These are phyloP conservation scores for Lecanicillium sp. DNA, from an alignment of 2,329 filamentous ascomycete species.

Conservation along the genomic window DNA sequence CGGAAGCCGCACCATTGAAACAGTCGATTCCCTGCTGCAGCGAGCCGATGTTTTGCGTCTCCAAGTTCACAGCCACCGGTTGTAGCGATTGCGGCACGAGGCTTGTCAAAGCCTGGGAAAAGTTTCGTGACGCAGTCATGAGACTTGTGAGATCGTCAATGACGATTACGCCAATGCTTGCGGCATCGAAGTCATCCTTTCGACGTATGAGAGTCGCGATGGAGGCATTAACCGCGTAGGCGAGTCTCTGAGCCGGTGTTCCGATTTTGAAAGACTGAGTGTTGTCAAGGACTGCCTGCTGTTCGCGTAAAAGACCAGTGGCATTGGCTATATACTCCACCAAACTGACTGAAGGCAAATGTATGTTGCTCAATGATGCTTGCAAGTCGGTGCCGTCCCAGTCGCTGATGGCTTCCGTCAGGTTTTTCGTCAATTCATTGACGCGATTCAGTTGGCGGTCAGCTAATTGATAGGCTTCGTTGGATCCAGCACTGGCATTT, in stretches of 20 bases:
- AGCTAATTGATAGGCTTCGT: not conserved
- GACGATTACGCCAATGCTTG: not conserved
- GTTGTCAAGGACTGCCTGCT: not conserved
- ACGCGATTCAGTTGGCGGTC: not conserved
- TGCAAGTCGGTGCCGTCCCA: slow-evolving; percentile 1
- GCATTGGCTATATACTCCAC: not conserved
- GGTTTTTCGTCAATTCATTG: not conserved
- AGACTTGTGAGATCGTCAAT: slow-evolving; percentile 1
- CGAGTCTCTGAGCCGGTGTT: not conserved
- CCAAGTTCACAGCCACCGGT: slow-evolving; percentile 2
- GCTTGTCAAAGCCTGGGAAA: not conserved
- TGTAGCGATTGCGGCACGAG: not conserved
- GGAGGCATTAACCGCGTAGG: not conserved
- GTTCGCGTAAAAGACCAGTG: too few species aligned
- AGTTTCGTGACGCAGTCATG: not conserved
- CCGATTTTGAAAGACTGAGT: not conserved
- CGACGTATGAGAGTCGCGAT: not conserved
- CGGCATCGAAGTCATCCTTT: not conserved
- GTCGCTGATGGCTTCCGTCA: not conserved
- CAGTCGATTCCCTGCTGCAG: slow-evolving; percentile 4
- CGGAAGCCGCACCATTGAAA: not conserved
- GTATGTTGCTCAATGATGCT: not conserved
- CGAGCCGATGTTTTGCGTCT: slow-evolving; percentile 1
- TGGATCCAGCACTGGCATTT: not conserved
- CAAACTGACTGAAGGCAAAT: not conserved